Evolutionary conservation across 345 rosid genomes (phyloP), one percentile per base, ranked within the genome.

Genomic region (Sapria himalayana): DNA sequence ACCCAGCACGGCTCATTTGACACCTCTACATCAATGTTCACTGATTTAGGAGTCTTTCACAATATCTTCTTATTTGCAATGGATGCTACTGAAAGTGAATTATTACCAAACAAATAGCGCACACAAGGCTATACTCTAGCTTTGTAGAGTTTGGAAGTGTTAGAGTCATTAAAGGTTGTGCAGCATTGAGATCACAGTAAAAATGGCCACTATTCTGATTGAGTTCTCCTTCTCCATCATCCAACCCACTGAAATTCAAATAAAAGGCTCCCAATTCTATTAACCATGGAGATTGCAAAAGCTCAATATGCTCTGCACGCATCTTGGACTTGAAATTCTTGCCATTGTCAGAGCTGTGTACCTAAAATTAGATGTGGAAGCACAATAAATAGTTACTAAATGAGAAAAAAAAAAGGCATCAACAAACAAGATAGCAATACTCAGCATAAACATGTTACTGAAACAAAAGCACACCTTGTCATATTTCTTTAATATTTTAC

Each of bases 231-330:
- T 66, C 72, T 43, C 44, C 66, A 49, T 53, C 45, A 9, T 72
- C 66, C 34, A 66, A 62, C 6, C 68, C 78, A 46, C 55, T 33
- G 22, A 66, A 70, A 58, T 89, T 81, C 56, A 89, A 62, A 54
- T 51, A 74, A 52, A 89, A 76, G 19, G 85, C 98, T 50, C 94
- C 98, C 53, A 89, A 54, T 55, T 89, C 98, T 44, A 86, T 65
- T 21, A 89, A 64, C 98, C 94, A 89, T 39, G 98, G 98, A 7
- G 82, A 86, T 24, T 78, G 98, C 67, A 89, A 55, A 16, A 82
- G 76, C 70, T 89, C 94, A 20, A 70, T 63, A 34, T 81, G 93
- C 41, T 76, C 85, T 0, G 82, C 78, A 52, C 76, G 65, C 91
- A 89, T 34, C 69, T 76, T 81, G 59, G 72, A 63, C 46, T 66